A percentile compares a stretch with the other conserved stretches of the same genome.
These are phyloP conservation scores for Coniferiporia weirii DNA, from an alignment of 1,284 basidiomycete genomes.

Conservation along the genomic window DNA sequence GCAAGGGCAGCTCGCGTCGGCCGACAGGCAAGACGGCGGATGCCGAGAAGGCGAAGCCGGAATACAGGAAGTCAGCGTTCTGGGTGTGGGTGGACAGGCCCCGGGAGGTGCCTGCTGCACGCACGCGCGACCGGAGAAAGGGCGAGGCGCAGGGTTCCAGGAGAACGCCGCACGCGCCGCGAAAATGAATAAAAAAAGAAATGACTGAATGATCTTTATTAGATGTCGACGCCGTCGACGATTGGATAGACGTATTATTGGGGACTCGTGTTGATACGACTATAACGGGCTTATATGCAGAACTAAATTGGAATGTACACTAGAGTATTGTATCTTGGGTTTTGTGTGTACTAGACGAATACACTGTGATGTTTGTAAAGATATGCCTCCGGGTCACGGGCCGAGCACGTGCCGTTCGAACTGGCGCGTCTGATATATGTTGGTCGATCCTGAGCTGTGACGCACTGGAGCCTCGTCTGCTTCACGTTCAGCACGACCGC, in stretches of 20 bases:
- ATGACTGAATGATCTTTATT: too few relatives aligned
- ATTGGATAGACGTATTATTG: background rate
- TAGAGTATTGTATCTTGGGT: background rate
- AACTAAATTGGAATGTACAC: background rate
- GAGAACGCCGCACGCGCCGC: slow-evolving; percentile 3
- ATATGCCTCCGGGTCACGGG: background rate
- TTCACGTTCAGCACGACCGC: background rate
- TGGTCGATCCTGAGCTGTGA: too few relatives aligned
- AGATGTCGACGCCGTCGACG: too few relatives aligned
- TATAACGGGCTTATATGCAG: slow-evolving; percentile 6
- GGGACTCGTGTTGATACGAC: slow-evolving; percentile 4
- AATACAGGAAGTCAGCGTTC: slow-evolving; percentile 15
- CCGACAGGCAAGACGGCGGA: slow-evolving; percentile 2
- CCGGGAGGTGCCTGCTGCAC: slow-evolving; percentile 11
- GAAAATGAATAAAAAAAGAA: background rate
- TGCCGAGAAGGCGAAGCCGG: slow-evolving; percentile 6
- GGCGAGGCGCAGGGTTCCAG: slow-evolving; percentile 8
- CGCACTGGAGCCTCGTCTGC: too few relatives aligned
- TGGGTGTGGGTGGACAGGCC: slow-evolving; percentile 19
- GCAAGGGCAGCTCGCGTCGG: slow-evolving; percentile 13
- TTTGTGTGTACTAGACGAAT: background rate
- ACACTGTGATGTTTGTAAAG: too few relatives aligned
- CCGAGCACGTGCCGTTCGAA: background rate
- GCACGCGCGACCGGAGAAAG: slow-evolving; percentile 11
- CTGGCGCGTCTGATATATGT: background rate